Evolutionary conservation across 2,329 filamentous ascomycete genomes (phyloP), one percentile per base, ranked within the genome.

Genomic region (Davidsoniella australis): DNA sequence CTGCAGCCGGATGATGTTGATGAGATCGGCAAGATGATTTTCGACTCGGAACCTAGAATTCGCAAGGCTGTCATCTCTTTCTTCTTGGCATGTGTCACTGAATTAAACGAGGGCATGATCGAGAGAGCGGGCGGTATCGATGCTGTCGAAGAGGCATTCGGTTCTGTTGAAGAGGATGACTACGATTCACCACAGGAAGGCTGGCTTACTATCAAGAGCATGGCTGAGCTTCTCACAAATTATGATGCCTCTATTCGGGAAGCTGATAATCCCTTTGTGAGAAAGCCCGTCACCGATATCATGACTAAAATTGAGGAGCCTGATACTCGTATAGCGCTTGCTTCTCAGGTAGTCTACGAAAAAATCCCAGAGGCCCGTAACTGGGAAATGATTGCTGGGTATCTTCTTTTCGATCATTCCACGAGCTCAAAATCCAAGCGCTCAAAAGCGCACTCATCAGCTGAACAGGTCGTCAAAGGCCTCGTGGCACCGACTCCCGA

Each of bases 1-100:
- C 72, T 98, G 1, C 88, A 96, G 57, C 88, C 89, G 0, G 78
- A 84, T 56, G 91, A 98, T 61, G 82, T 98, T 52, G 91, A 96
- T 61, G 75, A 79, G 3, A 77, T 96, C 43, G 88, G 88, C 40
- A 81, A 82, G 59, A 73, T 96, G 36, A 80, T 96, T 9, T 95
- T 94, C 58, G 91, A 98, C 58, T 75, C 80, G 1, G 89, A 96
- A 58, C 66, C 80, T 5, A 78, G 81, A 55, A 81, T 96, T 29
- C 83, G 91, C 49, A 94, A 87, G 64, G 82, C 89, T 2, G 85
- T 94, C 2, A 85, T 89, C 18, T 75, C 75, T 10, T 98, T 98
- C 69, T 96, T 98, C 58, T 80, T 84, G 16, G 83, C 85, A 52
- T 89, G 86, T 56, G 80, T 96, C 39, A 74, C 83, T 38, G 88